These are phyloP conservation scores for Cladosporium sp. DNA, from an alignment of 2,329 filamentous ascomycete species.

Conservation along the genomic window DNA sequence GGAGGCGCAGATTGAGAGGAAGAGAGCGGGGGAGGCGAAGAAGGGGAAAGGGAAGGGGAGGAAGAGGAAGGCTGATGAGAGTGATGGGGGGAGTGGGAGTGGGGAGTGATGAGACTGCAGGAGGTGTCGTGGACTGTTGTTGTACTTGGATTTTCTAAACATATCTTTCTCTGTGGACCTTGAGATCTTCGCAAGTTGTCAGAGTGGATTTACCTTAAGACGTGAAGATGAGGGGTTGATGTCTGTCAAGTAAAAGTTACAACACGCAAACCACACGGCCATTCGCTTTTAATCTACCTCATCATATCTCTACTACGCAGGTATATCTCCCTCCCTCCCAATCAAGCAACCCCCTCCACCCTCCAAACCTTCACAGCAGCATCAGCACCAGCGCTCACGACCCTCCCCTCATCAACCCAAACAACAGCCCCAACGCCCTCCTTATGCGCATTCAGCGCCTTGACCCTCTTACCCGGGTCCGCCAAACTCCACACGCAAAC, in stretches of 20 bases:
- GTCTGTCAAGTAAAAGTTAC: no score
- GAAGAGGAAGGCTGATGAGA: slow-evolving; percentile 19
- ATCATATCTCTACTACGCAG: neutral
- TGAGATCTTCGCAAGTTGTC: no score
- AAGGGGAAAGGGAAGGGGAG: slow-evolving; percentile 37
- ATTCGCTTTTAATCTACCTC: neutral
- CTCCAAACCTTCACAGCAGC: slow-evolving; percentile 88
- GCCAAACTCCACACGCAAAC: slow-evolving; percentile 85
- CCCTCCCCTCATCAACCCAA: slow-evolving; percentile 65
- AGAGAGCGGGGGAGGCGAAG: slow-evolving; percentile 55
- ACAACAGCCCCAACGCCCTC: slow-evolving; percentile 86
- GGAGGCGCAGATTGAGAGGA: slow-evolving; percentile 73
- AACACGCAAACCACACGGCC: no score
- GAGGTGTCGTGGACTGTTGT: no score
- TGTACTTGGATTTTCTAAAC: no score
- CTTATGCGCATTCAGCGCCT: slow-evolving; percentile 85
- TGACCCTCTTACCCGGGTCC: slow-evolving; percentile 78
- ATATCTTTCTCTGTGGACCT: no score
- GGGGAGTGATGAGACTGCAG: neutral
- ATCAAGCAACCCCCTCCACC: slow-evolving; percentile 36
- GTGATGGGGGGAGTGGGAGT: slow-evolving; percentile 21
- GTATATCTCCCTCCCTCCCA: no score
- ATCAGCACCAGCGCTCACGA: slow-evolving; percentile 80
- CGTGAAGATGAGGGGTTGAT: no score
- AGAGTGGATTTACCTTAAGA: no score